Evolutionary conservation across 805 yeast genomes (phyloP), one percentile per base, ranked within the genome.

Genomic region (Saccharomycopsis olivae): DNA sequence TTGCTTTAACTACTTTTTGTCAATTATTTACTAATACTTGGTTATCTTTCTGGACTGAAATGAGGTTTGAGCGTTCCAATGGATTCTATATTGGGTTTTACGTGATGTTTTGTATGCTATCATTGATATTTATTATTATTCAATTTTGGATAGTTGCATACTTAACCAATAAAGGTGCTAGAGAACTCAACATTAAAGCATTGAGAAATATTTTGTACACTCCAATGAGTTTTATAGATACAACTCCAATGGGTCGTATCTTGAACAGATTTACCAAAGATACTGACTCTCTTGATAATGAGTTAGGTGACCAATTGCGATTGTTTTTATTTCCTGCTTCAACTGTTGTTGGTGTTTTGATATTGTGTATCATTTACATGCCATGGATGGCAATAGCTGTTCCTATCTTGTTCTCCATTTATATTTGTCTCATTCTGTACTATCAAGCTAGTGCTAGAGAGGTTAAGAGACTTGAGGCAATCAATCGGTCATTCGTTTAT

Each of bases 231-330:
- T 86, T 73, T 55, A 68, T 84, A 60, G 95, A 86, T 53, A 74
- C 85, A 9, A 81, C 94, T 0, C 95, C 95, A n/a, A 68, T 82
- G 65, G 95, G 95, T 2, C 68, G 95, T 49, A 77, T 86, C 42
- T 62, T 86, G 55, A 86, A 84, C 58, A 65, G 95, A 49, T 85
- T 85, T 56, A 83, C 94, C 2, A 83, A 83, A 51, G 95, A 84
- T 56, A 79, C 87, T 1, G 94, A 85, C 54, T 75, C 75, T 11
- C 61, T 84, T 54, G 95, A 85, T 52, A 83, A 83, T 51, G 88
- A 80, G 58, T 58, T 85, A 49, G 68, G 72, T 34, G 87, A 82
- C 54, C 82, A 78, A 51, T 48, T 78, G 38, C 66, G 89, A 46
- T 59, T 75, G 56, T 63, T 81, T 33, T 49, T 75, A 33, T 70